Base-by-base conservation (phyloP, 1,284 basidiomycete species). In the Amylostereum chailletii region DNA sequence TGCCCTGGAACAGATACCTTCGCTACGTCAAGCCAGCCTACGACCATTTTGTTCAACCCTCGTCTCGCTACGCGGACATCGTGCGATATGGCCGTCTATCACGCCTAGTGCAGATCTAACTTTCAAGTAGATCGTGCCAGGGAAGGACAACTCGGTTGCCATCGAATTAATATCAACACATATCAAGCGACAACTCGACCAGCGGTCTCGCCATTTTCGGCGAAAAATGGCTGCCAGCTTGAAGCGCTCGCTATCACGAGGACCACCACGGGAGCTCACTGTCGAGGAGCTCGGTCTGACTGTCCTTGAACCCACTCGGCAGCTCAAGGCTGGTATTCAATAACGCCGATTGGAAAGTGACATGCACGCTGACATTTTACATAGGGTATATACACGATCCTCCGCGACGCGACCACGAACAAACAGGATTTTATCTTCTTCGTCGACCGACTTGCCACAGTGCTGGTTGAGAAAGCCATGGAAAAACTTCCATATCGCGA, bases 111-210 rank as follows among this genome's bases (percentile, higher is more conserved):
- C n/a, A 9, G 46, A 19, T 29, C 26, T 42, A 19, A 27, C 29
- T 19, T 34, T 46, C 34, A 32, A 38, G 2, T 56, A 95, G 92
- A 94, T 96, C 55, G 93, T 96, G 6, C 93, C 93, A 0, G 93
- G 93, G 2, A 79, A 78, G 5, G 81, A 91, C 56, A 96, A 96
- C 60, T 65, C 78, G 11, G 85, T 90, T n/a, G 94, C 95, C 3
- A 94, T 97, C 52, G 93, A 96, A 49, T 75, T 99, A 26, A 93
- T 99, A 50, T 84, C 88, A 27, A 93, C 91, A 1, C 95, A 98
- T 62, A 83, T 98, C 54, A 81, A 85, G 46, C 79, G 85, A 42
- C 86, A 97, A 65, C 76, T 98, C 29, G 79, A 84, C 48, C 83
- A 90, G 47, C 81, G 93, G 3, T 77, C 84, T 1, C 77, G 81